Conservation (phyloP, 1,284 basidiomycete species). For the Tilletia setariae region DNA sequence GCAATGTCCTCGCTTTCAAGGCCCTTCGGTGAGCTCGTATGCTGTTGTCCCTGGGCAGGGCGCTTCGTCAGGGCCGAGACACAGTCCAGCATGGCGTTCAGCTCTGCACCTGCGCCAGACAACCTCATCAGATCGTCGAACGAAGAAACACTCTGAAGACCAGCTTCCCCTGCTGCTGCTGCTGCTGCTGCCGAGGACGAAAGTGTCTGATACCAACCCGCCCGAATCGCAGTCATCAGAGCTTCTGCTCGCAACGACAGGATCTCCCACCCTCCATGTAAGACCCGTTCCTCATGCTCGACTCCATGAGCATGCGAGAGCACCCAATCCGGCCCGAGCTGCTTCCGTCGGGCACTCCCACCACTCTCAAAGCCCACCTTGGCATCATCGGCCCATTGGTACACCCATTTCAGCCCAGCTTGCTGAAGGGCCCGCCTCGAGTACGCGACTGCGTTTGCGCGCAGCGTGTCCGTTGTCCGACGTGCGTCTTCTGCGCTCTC, state of each 20-base stretch:
- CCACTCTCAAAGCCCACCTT: too few species aligned
- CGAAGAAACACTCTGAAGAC: neutral
- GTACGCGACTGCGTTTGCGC: neutral
- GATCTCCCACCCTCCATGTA: conserved; percentile 4
- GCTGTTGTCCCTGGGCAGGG: neutral
- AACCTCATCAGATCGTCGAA: neutral
- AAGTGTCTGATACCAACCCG: neutral
- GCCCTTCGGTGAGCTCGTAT: neutral
- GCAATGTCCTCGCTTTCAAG: neutral
- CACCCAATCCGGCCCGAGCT: neutral
- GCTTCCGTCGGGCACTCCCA: neutral
- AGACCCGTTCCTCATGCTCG: neutral
- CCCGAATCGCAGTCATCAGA: neutral
- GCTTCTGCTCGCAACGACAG: conserved; percentile 1
- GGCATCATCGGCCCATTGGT: conserved; percentile 5
- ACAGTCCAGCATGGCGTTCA: neutral
- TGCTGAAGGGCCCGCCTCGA: neutral
- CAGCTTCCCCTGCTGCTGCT: neutral
- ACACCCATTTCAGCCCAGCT: neutral
- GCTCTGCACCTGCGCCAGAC: neutral
- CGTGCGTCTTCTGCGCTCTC: neutral
- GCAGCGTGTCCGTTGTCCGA: neutral
- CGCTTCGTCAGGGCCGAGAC: neutral
- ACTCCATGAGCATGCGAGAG: neutral
- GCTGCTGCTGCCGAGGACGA: neutral